These are phyloP conservation scores for Zea mays DNA, from an alignment of 176 grass and related monocot species.

Conservation along the genomic window DNA sequence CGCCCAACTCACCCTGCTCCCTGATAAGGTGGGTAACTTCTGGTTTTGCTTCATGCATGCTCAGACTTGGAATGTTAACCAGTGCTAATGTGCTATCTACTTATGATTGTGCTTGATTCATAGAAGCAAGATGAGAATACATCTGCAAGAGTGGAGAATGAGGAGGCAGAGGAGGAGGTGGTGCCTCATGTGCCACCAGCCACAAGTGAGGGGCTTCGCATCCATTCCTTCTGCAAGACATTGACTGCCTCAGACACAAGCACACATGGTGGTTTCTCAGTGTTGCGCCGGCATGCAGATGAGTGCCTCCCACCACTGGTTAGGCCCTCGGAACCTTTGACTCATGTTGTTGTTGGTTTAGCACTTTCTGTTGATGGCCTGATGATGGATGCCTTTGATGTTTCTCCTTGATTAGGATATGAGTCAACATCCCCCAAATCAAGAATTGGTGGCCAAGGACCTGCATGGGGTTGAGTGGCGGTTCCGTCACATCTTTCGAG, in stretches of 20 bases:
- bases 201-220: slow-evolving; percentile 37
- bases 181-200: slow-evolving; percentile 28
- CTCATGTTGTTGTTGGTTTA: slow-evolving; percentile 17
- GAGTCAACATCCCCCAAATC: slow-evolving; percentile 76
- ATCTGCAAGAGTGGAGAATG: slow-evolving; percentile 31
- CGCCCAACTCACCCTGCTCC: slow-evolving; percentile 81
- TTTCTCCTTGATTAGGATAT: slow-evolving; percentile 66
- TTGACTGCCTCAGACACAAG: slow-evolving; percentile 92
- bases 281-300: slow-evolving; percentile 78
- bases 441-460: slow-evolving; percentile 86
- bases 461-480: slow-evolving; percentile 79
- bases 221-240: slow-evolving; percentile 92
- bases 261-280: slow-evolving; percentile 92
- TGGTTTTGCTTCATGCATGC: slow-evolving; percentile 7
- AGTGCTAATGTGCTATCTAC: no score
- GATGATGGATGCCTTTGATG: slow-evolving; percentile 28
- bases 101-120: slow-evolving; percentile 10
- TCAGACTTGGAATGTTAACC: not conserved
- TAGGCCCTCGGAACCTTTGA: slow-evolving; percentile 20
- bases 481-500: slow-evolving; percentile 95
- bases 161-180: slow-evolving; percentile 42
- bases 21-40: slow-evolving; percentile 56
- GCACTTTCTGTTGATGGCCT: not conserved
- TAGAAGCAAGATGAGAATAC: slow-evolving; percentile 62
- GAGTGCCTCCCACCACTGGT: slow-evolving; percentile 91